Base-by-base conservation (phyloP, 2,329 filamentous ascomycete species). In the Fusarium paranaense region DNA sequence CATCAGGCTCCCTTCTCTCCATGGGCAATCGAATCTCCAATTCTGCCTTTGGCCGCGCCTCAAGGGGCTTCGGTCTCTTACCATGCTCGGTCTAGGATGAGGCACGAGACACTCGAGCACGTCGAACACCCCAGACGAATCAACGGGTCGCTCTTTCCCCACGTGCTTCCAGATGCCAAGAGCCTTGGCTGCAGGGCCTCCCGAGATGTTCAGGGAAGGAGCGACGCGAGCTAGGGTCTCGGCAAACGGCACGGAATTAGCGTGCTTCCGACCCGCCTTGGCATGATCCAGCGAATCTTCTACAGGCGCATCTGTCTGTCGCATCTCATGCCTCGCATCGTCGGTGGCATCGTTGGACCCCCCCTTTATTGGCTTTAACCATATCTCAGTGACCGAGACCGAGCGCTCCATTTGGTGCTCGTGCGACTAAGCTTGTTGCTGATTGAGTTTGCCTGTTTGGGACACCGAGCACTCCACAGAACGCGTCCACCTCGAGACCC, bases 121-220 rank as follows among this genome's bases (percentile, higher is more conserved):
- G 50, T 16, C 37, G 32, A n/a, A 32, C 6, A 20, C 13, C 11
- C 25, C n/a, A n/a, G 47, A 47, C 76, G 68, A 78, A 78, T 78
- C 65, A 70, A 64, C 9, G 33, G 22, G 14, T 33, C 47, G 35
- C 42, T 33, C 37, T n/a, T 27, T 38, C 59, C 67, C 72, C 76
- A 78, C 76, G 76, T 78, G 76, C 67, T 59, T 50, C 27, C 35
- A 35, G 40, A 42, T 66, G 71, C 69, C 68, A 66, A 75, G 74
- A 67, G 64, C 60, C 71, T 77, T 78, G 76, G 76, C 71, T 60
- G 52, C 52, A n/a, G 22, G 30, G 33, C 22, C 14, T 60, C 58
- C 56, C 18, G 32, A 52, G 40, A 50, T 60, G 20, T 6, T 30
- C 64, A 52, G 50, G 73, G 70, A 64, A 37, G 45, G n/a, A 22